Base-by-base conservation (phyloP, 495 filamentous ascomycete genomes). In the Daldinia loculata region DNA sequence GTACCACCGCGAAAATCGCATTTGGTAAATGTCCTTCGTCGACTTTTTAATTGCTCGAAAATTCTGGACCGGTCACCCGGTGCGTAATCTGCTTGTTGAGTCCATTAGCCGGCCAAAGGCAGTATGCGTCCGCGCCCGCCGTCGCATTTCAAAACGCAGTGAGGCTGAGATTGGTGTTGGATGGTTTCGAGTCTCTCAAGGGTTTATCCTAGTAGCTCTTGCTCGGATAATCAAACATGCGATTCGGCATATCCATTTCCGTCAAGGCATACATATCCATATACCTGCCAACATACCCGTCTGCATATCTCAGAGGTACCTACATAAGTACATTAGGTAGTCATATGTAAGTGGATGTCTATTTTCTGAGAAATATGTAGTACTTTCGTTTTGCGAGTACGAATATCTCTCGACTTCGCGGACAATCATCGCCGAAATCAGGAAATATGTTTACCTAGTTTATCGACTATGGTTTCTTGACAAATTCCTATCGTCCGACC, bases 51-150 rank as follows among this genome's bases (percentile, higher is more conserved):
- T 69, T 63, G 41, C 57, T 55, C 66, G 36, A 60, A 19, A 39
- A 30, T 58, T 73, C 66, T 73, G 56, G 66, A 73, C 66, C 70
- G 32, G 55, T 63, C 70, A 72, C 30, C 50, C 50, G 50, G 38
- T 48, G 43, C 43, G 61, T 48, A 63, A 56, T 58, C 48, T 61
- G 48, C 52, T 43, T 68, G 26, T 27, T 19, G 19, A 56, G 27
- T 29, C 22, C 38, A 69, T 73, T 69, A 66, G 56, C 66, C 66
- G 70, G 39, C 66, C 56, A 52, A 52, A 59, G 55, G 63, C 30
- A 51, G 51, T 52, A 65, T 57, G 41, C 39, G 24, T 53, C 60
- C 34, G 50, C 12, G 19, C 19, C 43, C 43, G 8, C 51, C 36
- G 30, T 56, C 17, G 58, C 57, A 62, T 58, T 45, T 56, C 39